Percentiles rank a stretch among this genome's conserved stretches.
phyloP scores from a whole-genome alignment of 2,329 filamentous ascomycete genomes.

The Dothistroma pini region DNA sequence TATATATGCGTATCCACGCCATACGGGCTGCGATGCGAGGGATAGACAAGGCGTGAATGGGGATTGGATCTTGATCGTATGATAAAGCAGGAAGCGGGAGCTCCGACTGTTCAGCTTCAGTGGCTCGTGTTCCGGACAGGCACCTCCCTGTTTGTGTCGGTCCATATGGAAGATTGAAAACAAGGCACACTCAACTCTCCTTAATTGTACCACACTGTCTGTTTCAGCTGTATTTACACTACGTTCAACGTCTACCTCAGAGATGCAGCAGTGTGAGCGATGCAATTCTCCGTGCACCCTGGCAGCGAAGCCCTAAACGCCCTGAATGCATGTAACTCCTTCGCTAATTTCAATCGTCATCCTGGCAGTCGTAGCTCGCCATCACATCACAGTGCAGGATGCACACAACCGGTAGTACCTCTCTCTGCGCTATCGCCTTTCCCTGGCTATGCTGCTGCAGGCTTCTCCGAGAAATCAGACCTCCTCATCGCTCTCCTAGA shows the following conservation, averaged over 20 bases:
- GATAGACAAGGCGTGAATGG: neutral
- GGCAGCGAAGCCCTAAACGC: neutral
- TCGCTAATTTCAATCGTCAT: conserved; percentile 8
- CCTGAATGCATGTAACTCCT: conserved; percentile 5
- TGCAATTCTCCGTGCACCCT: neutral
- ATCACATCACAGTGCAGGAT: neutral
- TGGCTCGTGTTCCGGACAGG: neutral
- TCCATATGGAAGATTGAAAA: neutral
- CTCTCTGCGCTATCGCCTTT: neutral
- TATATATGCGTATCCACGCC: no score
- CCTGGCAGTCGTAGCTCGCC: neutral
- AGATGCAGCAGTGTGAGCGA: neutral
- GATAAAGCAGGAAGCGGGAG: neutral
- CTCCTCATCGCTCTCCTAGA: conserved; percentile 2
- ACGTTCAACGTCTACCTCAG: neutral
- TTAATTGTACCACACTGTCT: neutral
- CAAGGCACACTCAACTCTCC: neutral
- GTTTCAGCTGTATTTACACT: conserved; percentile 10
- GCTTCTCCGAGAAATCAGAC: neutral
- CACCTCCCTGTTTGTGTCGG: neutral
- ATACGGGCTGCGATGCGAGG: no score
- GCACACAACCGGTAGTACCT: neutral
- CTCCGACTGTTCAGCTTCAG: neutral
- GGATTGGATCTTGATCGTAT: neutral
- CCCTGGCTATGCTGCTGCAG: neutral